A percentile compares a stretch with the other conserved stretches of the same genome.
Evolutionary conservation across 441 rosid genomes (phyloP).

Genomic region (Gossypium schwendimanii): DNA sequence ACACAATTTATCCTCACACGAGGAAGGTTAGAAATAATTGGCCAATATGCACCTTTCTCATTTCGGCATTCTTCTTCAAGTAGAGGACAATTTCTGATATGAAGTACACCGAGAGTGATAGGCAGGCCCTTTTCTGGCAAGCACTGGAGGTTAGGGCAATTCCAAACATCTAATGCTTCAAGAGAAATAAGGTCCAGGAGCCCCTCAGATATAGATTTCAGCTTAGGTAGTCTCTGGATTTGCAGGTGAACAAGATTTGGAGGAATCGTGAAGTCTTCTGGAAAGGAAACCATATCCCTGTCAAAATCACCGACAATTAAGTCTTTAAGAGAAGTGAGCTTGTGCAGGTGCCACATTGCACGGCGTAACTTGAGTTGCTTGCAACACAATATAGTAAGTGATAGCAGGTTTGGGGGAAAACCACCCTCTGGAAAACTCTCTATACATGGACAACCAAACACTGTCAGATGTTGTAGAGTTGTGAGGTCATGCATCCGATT

Average conservation of each 20-base stretch:
- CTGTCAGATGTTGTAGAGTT: slow-evolving; percentile 4
- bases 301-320: slow-evolving; percentile 6
- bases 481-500: slow-evolving; percentile 20
- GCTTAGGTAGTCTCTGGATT: neutral
- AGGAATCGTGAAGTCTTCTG: slow-evolving; percentile 4
- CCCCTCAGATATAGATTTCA: neutral
- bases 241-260: slow-evolving; percentile 6
- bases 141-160: slow-evolving; percentile 6
- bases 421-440: slow-evolving; percentile 1
- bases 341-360: neutral
- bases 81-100: too few relatives aligned
- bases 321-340: slow-evolving; percentile 10
- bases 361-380: neutral
- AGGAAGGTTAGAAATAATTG: too few relatives aligned
- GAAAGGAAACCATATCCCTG: neutral
- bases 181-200: neutral
- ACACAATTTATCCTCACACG: too few relatives aligned
- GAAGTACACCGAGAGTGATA: neutral
- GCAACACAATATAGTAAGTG: neutral
- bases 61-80: too few relatives aligned
- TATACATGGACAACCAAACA: slow-evolving; percentile 2
- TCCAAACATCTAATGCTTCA: slow-evolving; percentile 4
- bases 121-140: slow-evolving; percentile 7
- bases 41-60: too few relatives aligned
- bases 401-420: slow-evolving; percentile 10